phyloP scores from a whole-genome alignment of 306 rosid species.

The Cucumis melo region DNA sequence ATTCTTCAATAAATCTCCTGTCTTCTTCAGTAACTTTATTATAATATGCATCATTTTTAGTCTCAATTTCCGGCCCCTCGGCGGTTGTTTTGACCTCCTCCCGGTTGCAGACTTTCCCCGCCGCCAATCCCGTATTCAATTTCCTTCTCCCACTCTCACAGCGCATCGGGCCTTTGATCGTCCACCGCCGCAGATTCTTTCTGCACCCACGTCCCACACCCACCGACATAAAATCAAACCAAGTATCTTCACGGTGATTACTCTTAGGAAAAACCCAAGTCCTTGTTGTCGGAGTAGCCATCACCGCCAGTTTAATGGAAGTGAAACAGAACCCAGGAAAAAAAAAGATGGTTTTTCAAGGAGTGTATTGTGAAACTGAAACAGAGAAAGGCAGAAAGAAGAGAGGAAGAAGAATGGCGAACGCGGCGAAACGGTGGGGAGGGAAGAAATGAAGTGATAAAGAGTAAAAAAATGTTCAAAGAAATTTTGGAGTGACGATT shows the following conservation, averaged over 20 bases:
- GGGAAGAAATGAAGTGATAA: too few species aligned
- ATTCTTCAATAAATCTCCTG: slow-evolving; percentile 27
- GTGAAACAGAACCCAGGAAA: background rate
- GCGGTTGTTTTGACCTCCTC: background rate
- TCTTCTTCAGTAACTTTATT: slow-evolving; percentile 29
- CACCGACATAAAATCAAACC: background rate
- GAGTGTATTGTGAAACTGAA: background rate
- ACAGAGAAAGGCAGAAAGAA: background rate
- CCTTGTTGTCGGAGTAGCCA: background rate
- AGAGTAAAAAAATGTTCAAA: background rate
- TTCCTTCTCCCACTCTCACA: background rate
- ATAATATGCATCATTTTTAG: background rate
- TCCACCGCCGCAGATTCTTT: background rate
- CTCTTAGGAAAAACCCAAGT: background rate
- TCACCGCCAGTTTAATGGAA: background rate
- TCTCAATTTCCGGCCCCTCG: background rate
- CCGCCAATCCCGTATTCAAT: background rate
- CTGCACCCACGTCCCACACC: background rate
- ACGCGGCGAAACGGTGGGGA: slow-evolving; percentile 5
- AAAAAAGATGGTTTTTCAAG: background rate
- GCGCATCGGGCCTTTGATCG: background rate
- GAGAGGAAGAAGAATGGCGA: background rate
- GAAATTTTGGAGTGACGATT: background rate
- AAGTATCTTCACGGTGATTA: background rate
- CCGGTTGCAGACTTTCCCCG: background rate